Percentiles rank a stretch among this genome's conserved stretches.
These are phyloP conservation scores for Carex scoparia DNA, from an alignment of 176 grass and related monocot genomes.

Conservation along the genomic window DNA sequence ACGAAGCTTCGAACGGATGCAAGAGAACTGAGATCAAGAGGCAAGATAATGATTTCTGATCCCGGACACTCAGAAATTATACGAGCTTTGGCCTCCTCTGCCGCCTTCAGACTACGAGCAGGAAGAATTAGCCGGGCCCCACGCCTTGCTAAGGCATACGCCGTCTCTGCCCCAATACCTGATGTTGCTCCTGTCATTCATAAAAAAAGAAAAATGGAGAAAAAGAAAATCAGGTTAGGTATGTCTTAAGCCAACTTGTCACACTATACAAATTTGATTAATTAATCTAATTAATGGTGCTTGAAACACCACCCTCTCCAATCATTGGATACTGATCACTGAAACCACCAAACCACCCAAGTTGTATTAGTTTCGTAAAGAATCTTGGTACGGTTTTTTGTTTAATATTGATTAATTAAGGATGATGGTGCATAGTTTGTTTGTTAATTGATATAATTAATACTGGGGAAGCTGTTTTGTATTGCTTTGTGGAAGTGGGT, in stretches of 20 bases:
- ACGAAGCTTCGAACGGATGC: slow-evolving; percentile 78
- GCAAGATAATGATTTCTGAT: slow-evolving; percentile 62
- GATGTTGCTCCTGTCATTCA: slow-evolving; percentile 61
- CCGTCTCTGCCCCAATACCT: slow-evolving; percentile 89
- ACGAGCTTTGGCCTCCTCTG: slow-evolving; percentile 56
- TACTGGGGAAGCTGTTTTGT: neutral
- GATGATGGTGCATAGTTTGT: neutral
- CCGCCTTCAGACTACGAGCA: slow-evolving; percentile 80
- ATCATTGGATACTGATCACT: slow-evolving; percentile 28
- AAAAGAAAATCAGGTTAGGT: slow-evolving; percentile 4
- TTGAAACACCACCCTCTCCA: slow-evolving; percentile 15
- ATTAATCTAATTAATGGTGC: neutral
- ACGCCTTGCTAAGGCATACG: slow-evolving; percentile 57
- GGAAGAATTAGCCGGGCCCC: slow-evolving; percentile 82
- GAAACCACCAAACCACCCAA: slow-evolving; percentile 9
- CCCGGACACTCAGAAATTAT: slow-evolving; percentile 46
- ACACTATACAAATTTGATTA: slow-evolving; percentile 18
- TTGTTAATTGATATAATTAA: slow-evolving; percentile 11
- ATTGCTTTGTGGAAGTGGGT: neutral
- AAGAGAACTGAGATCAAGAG: slow-evolving; percentile 92
- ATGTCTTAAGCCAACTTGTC: neutral
- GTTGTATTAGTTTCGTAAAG: slow-evolving; percentile 18
- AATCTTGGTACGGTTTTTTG: slow-evolving; percentile 15
- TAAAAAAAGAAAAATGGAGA: slow-evolving; percentile 1
- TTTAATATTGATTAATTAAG: slow-evolving; percentile 5